Percentiles rank a stretch among this genome's conserved stretches.
These are phyloP conservation scores for Kodamaea jinghongensis DNA, from an alignment of 805 yeast genomes.

Conservation along the genomic window DNA sequence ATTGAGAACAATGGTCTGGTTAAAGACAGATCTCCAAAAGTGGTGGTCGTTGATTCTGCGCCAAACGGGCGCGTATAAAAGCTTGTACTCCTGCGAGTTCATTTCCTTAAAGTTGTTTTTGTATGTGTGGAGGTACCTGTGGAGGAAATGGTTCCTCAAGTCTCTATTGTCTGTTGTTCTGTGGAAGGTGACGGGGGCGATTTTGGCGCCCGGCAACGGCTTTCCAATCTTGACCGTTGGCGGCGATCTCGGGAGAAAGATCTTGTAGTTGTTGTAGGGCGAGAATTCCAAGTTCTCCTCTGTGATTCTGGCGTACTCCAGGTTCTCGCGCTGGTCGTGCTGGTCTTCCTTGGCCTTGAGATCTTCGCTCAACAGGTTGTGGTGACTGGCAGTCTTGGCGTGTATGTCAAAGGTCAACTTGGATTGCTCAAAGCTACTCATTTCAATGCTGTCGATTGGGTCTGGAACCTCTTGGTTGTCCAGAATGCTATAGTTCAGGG, in stretches of 20 bases:
- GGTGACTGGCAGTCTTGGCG: conserved; percentile 7
- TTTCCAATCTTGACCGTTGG: conserved; percentile 8
- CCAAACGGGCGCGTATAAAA: conserved; percentile 26
- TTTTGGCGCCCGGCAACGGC: conserved; percentile 23
- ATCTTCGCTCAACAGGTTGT: conserved; percentile 5
- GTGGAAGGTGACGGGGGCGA: conserved; percentile 12
- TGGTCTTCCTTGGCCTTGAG: neutral
- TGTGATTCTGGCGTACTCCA: neutral
- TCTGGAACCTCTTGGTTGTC: neutral
- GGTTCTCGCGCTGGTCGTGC: neutral
- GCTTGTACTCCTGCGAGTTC: conserved; percentile 13
- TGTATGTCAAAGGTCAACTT: conserved; percentile 4
- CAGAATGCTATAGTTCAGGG: neutral
- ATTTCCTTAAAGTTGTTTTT: conserved; percentile 14
- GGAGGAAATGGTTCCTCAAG: conserved; percentile 15
- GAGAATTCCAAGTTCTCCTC: neutral
- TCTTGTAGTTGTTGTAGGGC: conserved; percentile 7
- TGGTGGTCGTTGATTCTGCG: conserved; percentile 15
- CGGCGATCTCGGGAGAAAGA: conserved; percentile 10
- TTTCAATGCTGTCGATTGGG: neutral
- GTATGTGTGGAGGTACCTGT: conserved; percentile 13
- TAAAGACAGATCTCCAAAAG: conserved; percentile 33
- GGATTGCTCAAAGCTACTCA: conserved; percentile 4
- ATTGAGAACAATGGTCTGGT: conserved; percentile 26
- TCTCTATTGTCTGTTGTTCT: conserved; percentile 10